Base-by-base conservation (phyloP, 1,284 basidiomycete genomes). In the Tilletia walkeri region DNA sequence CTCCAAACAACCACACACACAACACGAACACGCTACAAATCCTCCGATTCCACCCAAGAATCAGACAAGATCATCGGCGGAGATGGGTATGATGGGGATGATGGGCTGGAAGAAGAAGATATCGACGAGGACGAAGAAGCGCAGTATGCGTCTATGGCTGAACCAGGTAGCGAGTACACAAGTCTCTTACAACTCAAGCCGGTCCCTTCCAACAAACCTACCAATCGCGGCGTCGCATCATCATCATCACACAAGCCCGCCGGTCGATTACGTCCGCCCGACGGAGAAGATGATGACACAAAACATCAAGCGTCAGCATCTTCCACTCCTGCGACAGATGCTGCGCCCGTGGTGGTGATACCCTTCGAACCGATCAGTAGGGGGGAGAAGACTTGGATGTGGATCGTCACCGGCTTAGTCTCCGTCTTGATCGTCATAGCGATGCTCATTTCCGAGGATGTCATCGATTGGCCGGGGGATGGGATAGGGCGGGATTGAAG, bases 381-480 rank as follows among this genome's bases (percentile, higher is more conserved):
- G 45, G 48, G 50, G 16, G 71, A 72, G 50, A 67, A 67, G 39
- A 56, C 48, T 30, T 70, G 66, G 69, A 72, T 72, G 71, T 70
- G 71, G 65, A 30, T 48, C 36, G 56, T 50, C 59, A 20, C 53
- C 1, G 69, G 48, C 12, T 30, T 72, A n/a, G 71, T 72, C 5
- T n/a, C 24, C 14, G 69, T 39, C 24, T 54, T 72, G 45, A 45
- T 65, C 41, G 2, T 70, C 41, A 50, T 72, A 4, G 69, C 68
- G 20, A n/a, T 72, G 24, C 65, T 69, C 56, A 73, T 73, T 20
- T 50, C 56, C 7, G 48, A 65, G 20, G 69, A 73, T 56, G 49
- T 71, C 34, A 73, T 73, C 65, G 72, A 73, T 47, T 73, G 72
- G 72, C 72, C 72, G 34, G 72, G 72, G 4, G 72, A 73, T 20